Base-by-base conservation (phyloP, 2,329 filamentous ascomycete genomes). In the Penicillium sp. region DNA sequence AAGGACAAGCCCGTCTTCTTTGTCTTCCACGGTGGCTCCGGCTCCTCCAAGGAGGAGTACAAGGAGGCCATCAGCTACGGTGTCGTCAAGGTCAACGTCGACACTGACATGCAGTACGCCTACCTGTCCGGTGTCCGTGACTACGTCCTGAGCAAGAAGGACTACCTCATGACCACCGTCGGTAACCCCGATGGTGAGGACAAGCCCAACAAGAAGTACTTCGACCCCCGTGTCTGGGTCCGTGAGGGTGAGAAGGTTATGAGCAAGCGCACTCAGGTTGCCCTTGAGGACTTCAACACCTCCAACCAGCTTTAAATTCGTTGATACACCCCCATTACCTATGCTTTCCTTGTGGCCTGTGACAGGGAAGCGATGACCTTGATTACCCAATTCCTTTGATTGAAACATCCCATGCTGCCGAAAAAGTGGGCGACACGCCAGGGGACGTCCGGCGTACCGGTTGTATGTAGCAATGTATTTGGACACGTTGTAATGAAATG, bases 181-280 rank as follows among this genome's bases (percentile, higher is more conserved):
- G 95, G 95, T 74, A 99, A 98, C 87, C 94, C 94, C 68, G 93
- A 98, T 54, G 93, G 94, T 63, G 89, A 87, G 22, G 92, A 97
- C 83, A 98, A 98, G 90, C 94, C 95, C 76, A 99, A 99, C 89
- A 99, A 99, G 91, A 98, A 97, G 84, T 89, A 84, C 83, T 93
- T 91, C 73, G 88, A 90, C 82, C 92, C 93, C 72, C 89, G 93
- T 81, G 92, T 97, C 76, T 97, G 93, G 94, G 92, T 97, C 65
- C 90, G 93, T 62, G 79, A 81, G 84, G 95, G 94, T 75, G 95
- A 99, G 88, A 96, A 97, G 89, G 93, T 90, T 75, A 99, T 98
- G 95, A 86, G 84, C 75, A 82, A 84, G 73, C 91, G 95, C 80
- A 87, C 97, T 68, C 76, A 86, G 70, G 87, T 89, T 78, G 94